Evolutionary conservation across 1,139 yeast species (phyloP).

Genomic region (Kurtzmaniella natalensis): DNA sequence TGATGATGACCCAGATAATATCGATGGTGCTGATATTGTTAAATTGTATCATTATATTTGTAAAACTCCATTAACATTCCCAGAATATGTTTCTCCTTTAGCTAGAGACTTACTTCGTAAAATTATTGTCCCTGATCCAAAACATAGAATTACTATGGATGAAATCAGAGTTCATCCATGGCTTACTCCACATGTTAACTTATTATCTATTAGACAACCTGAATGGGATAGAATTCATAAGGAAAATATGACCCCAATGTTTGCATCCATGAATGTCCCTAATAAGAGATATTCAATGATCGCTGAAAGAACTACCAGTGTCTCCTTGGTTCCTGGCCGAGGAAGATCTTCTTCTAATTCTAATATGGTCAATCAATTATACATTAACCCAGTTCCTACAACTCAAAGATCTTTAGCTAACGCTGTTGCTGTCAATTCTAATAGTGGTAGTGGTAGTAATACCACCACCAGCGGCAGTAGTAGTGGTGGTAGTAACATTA

Average conservation of each 20-base stretch:
- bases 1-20: conserved; percentile 96
- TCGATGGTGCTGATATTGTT: conserved; percentile 93
- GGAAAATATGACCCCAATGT: conserved; percentile 17
- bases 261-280: conserved; percentile 8
- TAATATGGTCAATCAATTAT: conserved; percentile 27
- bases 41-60: conserved; percentile 89
- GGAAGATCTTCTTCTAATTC: conserved; percentile 44
- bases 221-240: conserved; percentile 77
- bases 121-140: conserved; percentile 85
- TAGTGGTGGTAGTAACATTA: background rate
- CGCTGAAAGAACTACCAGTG: conserved; percentile 38
- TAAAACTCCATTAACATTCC: conserved; percentile 86
- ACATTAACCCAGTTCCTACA: conserved; percentile 48
- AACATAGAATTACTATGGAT: conserved; percentile 61
- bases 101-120: conserved; percentile 88
- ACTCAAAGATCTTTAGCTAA: conserved; percentile 50
- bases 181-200: conserved; percentile 76
- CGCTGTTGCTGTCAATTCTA: conserved; percentile 31
- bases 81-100: conserved; percentile 86
- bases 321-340: conserved; percentile 30
- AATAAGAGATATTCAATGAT: conserved; percentile 45
- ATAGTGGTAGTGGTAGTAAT: conserved; percentile 21
- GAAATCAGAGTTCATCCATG: conserved; percentile 81
- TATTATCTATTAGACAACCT: conserved; percentile 76
- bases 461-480: too few species aligned